Conservation (phyloP, 1,284 basidiomycete species). For the Ganoderma lucidum region DNA sequence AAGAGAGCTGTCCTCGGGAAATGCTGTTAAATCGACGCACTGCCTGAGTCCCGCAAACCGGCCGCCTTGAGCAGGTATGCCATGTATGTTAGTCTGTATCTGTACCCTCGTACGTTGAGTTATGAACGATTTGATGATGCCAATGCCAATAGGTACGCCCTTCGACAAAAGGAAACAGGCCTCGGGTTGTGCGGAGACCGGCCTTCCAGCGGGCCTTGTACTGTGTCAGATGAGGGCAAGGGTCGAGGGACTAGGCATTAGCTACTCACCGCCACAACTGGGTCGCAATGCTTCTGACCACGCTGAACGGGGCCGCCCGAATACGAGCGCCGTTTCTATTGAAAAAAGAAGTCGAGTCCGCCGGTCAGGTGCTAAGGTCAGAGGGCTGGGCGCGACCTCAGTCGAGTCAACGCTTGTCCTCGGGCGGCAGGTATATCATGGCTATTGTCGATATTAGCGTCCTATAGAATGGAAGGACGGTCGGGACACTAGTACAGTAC, state of each 20-base stretch:
- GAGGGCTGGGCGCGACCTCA: not conserved
- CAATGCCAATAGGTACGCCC: not conserved
- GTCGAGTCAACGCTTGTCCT: not conserved
- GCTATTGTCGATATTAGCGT: too few relatives aligned
- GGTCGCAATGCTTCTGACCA: not conserved
- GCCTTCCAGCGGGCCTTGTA: too few relatives aligned
- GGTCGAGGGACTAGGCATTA: not conserved
- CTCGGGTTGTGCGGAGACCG: not conserved
- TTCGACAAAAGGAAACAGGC: not conserved
- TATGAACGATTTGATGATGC: not conserved
- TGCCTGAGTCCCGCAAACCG: not conserved
- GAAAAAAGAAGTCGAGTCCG: not conserved
- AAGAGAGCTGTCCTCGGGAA: not conserved
- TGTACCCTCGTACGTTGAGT: too few relatives aligned
- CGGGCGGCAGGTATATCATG: not conserved
- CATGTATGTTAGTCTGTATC: too few relatives aligned
- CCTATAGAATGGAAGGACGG: too few relatives aligned
- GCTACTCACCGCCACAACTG: not conserved
- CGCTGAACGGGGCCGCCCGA: not conserved
- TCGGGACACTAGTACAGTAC: not conserved
- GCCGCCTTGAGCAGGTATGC: not conserved
- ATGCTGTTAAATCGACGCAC: not conserved
- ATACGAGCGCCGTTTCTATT: not conserved
- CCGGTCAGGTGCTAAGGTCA: not conserved
- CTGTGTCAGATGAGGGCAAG: not conserved